Evolutionary conservation across 2,329 filamentous ascomycete species (phyloP).

Genomic region (Aspergillus sclerotialis): DNA sequence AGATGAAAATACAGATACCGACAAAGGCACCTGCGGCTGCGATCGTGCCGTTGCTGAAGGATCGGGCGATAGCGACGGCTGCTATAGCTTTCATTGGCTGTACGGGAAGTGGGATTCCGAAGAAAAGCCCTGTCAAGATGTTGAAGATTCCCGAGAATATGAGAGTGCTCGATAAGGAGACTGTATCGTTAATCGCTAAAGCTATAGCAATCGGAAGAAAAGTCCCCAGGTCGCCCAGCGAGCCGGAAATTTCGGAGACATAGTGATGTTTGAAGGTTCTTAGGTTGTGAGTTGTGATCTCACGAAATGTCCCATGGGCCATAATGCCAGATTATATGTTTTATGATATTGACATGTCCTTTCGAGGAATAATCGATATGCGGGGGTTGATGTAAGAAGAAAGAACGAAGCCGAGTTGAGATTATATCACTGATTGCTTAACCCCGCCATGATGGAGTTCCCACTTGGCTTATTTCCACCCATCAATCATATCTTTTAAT

Average conservation of each 20-base stretch:
- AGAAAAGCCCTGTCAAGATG: slow-evolving; percentile 69
- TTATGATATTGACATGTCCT: too few relatives aligned
- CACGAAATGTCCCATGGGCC: too few relatives aligned
- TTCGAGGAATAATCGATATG: too few relatives aligned
- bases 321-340: too few relatives aligned
- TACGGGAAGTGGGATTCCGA: slow-evolving; percentile 84
- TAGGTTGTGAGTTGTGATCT: slow-evolving; percentile 44
- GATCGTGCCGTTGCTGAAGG: slow-evolving; percentile 61
- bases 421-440: too few relatives aligned
- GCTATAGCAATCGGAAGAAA: slow-evolving; percentile 84
- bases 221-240: slow-evolving; percentile 82
- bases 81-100: slow-evolving; percentile 91
- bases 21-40: slow-evolving; percentile 81
- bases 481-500: too few relatives aligned
- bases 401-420: too few relatives aligned
- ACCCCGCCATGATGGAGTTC: too few relatives aligned
- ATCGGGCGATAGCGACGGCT: slow-evolving; percentile 71
- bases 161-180: slow-evolving; percentile 75
- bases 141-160: slow-evolving; percentile 87
- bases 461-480: too few relatives aligned
- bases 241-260: slow-evolving; percentile 75
- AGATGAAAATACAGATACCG: slow-evolving; percentile 62
- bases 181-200: slow-evolving; percentile 67
- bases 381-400: too few relatives aligned
- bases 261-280: slow-evolving; percentile 49